Conservation (phyloP, 164 flowering plant species). For the Dillenia turbinata region DNA sequence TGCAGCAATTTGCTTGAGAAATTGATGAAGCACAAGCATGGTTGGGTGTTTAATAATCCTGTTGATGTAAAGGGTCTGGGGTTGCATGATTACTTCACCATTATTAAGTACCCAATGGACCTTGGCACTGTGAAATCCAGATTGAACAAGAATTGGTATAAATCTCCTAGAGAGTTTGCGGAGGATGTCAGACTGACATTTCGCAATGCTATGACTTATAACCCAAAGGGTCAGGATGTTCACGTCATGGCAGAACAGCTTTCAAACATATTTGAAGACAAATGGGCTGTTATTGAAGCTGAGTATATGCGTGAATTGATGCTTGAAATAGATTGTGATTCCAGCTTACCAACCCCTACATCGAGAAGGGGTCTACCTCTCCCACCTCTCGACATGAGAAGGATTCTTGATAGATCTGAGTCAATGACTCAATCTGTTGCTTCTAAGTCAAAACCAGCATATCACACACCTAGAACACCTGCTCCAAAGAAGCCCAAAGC, state of each 20-base stretch:
- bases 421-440: slow-evolving; percentile 28
- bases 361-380: slow-evolving; percentile 43
- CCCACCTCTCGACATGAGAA: slow-evolving; percentile 24
- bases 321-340: slow-evolving; percentile 38
- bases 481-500: slow-evolving; percentile 62
- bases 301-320: slow-evolving; percentile 28
- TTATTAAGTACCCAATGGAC: slow-evolving; percentile 69
- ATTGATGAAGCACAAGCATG: slow-evolving; percentile 69
- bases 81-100: slow-evolving; percentile 51
- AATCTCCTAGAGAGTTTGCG: slow-evolving; percentile 56
- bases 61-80: slow-evolving; percentile 53
- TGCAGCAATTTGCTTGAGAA: slow-evolving; percentile 49
- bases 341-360: slow-evolving; percentile 27
- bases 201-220: slow-evolving; percentile 64
- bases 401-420: slow-evolving; percentile 37
- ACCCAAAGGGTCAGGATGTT: slow-evolving; percentile 80
- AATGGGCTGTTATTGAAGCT: slow-evolving; percentile 43
- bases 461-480: slow-evolving; percentile 28
- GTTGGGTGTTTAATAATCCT: slow-evolving; percentile 66
- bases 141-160: slow-evolving; percentile 49
- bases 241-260: slow-evolving; percentile 68
- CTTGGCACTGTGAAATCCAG: slow-evolving; percentile 63
- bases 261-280: slow-evolving; percentile 56
- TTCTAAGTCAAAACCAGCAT: slow-evolving; percentile 21
- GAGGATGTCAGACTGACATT: slow-evolving; percentile 74